Evolutionary conservation across 2,329 filamentous ascomycete genomes (phyloP).

Genomic region (Coniosporium tulheliwenetii): DNA sequence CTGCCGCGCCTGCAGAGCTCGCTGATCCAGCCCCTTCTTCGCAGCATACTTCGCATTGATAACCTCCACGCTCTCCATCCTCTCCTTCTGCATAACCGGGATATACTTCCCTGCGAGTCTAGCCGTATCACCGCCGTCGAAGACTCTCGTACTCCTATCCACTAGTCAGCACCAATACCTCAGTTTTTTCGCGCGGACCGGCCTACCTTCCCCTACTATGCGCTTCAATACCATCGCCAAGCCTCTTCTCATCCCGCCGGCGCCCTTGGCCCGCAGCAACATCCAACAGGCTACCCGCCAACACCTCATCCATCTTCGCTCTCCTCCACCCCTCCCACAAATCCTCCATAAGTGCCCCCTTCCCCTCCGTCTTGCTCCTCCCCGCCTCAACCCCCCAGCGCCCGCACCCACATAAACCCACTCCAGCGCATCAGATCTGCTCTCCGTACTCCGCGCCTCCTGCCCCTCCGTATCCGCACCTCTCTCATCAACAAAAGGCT

Average conservation of each 20-base stretch:
- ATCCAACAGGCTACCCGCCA: slow-evolving; percentile 60
- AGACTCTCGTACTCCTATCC: slow-evolving; percentile 33
- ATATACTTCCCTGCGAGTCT: slow-evolving; percentile 42
- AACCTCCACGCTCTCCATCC: slow-evolving; percentile 42
- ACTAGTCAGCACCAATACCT: neutral
- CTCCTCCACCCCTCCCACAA: slow-evolving; percentile 75
- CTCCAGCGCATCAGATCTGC: slow-evolving; percentile 42
- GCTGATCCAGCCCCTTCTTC: slow-evolving; percentile 29
- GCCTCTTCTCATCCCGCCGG: no score
- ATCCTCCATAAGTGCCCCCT: slow-evolving; percentile 45
- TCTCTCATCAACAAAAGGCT: slow-evolving; percentile 16
- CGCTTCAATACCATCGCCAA: no score
- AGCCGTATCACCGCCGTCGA: slow-evolving; percentile 40
- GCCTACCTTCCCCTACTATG: no score
- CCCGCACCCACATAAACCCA: slow-evolving; percentile 73
- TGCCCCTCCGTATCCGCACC: slow-evolving; percentile 20
- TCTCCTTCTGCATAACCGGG: slow-evolving; percentile 38
- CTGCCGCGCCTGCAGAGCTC: slow-evolving; percentile 11
- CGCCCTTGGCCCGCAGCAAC: slow-evolving; percentile 30
- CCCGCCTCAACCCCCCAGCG: slow-evolving; percentile 25
- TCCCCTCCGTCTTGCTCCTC: slow-evolving; percentile 14
- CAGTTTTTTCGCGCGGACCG: no score
- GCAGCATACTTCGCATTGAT: slow-evolving; percentile 44
- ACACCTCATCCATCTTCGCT: slow-evolving; percentile 77
- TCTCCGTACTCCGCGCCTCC: slow-evolving; percentile 16